A percentile compares a stretch with the other conserved stretches of the same genome.
Conservation (phyloP, 2,329 filamentous ascomycete species). For the Talaromyces sp. region DNA sequence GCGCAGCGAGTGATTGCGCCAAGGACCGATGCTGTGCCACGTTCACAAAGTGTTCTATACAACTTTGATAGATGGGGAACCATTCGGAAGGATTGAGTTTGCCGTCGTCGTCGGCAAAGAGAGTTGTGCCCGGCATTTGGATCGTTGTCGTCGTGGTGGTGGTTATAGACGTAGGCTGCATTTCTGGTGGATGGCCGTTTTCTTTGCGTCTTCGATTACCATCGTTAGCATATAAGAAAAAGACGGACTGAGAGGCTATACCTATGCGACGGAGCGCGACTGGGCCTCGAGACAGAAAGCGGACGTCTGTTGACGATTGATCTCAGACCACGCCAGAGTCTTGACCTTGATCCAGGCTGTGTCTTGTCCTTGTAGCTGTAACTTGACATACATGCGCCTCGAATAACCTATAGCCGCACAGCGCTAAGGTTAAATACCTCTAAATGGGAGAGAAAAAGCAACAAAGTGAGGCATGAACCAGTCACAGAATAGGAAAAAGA, state of each 20-base stretch:
- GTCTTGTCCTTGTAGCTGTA: slow-evolving; percentile 1
- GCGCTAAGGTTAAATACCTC: neutral
- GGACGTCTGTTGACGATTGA: slow-evolving; percentile 1
- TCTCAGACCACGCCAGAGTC: slow-evolving; percentile 15
- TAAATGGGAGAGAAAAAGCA: neutral
- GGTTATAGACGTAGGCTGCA: neutral
- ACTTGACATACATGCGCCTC: slow-evolving; percentile 20
- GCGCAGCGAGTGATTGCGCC: slow-evolving; percentile 82
- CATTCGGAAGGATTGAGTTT: slow-evolving; percentile 71
- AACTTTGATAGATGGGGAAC: slow-evolving; percentile 84
- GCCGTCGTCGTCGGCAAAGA: slow-evolving; percentile 34
- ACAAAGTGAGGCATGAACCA: slow-evolving; percentile 12
- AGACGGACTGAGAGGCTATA: slow-evolving; percentile 1
- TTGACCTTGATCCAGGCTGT: slow-evolving; percentile 14
- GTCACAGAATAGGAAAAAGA: neutral
- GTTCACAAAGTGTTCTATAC: slow-evolving; percentile 83
- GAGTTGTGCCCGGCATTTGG: neutral
- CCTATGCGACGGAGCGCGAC: slow-evolving; percentile 9
- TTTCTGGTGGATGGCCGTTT: neutral
- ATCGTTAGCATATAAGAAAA: neutral
- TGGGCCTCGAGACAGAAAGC: slow-evolving; percentile 8
- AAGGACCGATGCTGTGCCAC: slow-evolving; percentile 74
- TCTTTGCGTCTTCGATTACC: neutral
- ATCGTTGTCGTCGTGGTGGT: neutral
- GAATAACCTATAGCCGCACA: slow-evolving; percentile 1